Evolutionary conservation across 2,329 filamentous ascomycete species (phyloP).

Genomic region (Aspergillus amoenus): DNA sequence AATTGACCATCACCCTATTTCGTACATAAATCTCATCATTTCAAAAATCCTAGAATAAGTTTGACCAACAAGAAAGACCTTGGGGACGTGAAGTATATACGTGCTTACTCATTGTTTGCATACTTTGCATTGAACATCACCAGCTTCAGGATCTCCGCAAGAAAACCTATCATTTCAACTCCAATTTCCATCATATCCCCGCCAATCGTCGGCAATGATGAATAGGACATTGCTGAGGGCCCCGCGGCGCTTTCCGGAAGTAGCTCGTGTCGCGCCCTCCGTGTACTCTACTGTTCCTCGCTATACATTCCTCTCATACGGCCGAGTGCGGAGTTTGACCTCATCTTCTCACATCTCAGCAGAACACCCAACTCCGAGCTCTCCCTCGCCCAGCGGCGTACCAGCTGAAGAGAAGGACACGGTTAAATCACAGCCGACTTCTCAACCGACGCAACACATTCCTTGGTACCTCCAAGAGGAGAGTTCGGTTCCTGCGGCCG

Average conservation of each 20-base stretch:
- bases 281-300: conserved; percentile 27
- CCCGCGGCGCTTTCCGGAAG: conserved; percentile 29
- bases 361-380: conserved; percentile 23
- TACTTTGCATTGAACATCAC: not conserved
- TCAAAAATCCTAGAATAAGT: no score
- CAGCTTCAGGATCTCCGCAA: not conserved
- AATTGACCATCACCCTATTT: no score
- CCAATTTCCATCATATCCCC: not conserved
- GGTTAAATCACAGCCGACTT: not conserved
- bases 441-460: conserved; percentile 33
- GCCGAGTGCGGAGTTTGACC: conserved; percentile 22
- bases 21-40: no score
- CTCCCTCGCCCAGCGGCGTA: not conserved
- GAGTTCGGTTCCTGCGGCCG: conserved; percentile 38
- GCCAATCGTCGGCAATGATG: conserved; percentile 24
- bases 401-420: conserved; percentile 11
- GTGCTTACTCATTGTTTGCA: conserved; percentile 9
- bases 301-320: conserved; percentile 15
- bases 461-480: conserved; percentile 85
- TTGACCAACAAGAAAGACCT: not conserved
- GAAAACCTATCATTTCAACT: not conserved
- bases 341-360: conserved; percentile 21
- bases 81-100: not conserved
- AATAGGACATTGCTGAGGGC: conserved; percentile 31
- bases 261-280: conserved; percentile 28